Percentiles rank a stretch among this genome's conserved stretches.
Evolutionary conservation across 1,139 yeast species (phyloP).

Genomic region (Arxiozyma bovina): DNA sequence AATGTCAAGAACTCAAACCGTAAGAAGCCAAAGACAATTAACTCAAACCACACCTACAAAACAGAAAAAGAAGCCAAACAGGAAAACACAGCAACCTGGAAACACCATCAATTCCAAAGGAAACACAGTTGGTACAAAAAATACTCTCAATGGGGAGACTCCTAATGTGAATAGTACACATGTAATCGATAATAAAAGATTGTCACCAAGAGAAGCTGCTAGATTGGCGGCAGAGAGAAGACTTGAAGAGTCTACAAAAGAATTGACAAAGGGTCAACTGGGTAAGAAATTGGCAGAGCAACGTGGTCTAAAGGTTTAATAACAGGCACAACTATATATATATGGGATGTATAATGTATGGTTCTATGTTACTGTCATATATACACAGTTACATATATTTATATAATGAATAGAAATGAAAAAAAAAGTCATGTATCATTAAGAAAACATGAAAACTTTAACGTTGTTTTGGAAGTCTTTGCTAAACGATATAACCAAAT

Average conservation of each 20-base stretch:
- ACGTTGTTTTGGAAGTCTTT: too few species aligned
- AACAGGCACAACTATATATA: neutral
- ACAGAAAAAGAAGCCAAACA: neutral
- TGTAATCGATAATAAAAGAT: constrained; percentile 4
- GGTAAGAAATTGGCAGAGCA: constrained; percentile 27
- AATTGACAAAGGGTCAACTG: constrained; percentile 21
- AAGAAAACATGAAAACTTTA: neutral
- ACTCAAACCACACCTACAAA: neutral
- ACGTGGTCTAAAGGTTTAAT: constrained; percentile 10
- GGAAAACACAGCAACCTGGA: neutral
- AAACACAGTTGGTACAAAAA: neutral
- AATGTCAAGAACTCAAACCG: neutral
- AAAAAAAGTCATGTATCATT: too few species aligned
- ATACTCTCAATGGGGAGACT: neutral
- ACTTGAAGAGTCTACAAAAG: constrained; percentile 18
- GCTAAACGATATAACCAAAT: neutral
- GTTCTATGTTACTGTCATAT: neutral
- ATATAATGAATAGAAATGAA: neutral
- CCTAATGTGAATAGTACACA: neutral
- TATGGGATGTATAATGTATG: too few species aligned
- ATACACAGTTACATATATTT: neutral
- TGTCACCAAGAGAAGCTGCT: constrained; percentile 28
- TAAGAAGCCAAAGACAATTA: neutral
- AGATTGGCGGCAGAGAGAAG: constrained; percentile 29
- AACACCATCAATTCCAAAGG: neutral